Base-by-base conservation (phyloP, 768 basidiomycete species). In the Hydnomerulius pinastri region DNA sequence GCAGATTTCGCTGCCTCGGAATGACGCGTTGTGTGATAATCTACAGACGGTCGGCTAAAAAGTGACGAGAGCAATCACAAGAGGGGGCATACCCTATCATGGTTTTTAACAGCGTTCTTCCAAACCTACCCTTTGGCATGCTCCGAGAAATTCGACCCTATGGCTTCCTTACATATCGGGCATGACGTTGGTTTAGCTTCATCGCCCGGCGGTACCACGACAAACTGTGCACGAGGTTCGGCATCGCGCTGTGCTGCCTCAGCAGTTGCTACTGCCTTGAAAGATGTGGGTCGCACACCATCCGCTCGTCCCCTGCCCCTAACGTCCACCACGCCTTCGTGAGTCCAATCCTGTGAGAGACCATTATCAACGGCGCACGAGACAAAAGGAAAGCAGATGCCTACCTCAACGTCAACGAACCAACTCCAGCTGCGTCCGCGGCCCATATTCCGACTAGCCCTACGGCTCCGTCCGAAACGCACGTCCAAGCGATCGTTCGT, bases 121-220 rank as follows among this genome's bases (percentile, higher is more conserved):
- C 93, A 99, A 11, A 97, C 88, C 95, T 95, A 98, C 53, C 97
- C 96, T 73, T 98, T 97, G 53, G 94, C 93, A 42, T 97, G 94
- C 65, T 98, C 93, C 49, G 86, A 70, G 66, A 90, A 98, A 73
- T 97, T 97, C 56, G 86, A 83, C 75, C 92, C 90, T 68, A 98
- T 78, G 48, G 68, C 70, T 70, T 99, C 96, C 76, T 96, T 97
- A 82, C 97, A 99, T 59, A 99, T 90, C 21, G 94, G 93, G 76
- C 96, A 99, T 55, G 87, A 83, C 59, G 92, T 72, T 21, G 80
- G 73, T 62, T 86, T 87, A 47, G 91, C 89, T 65, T 93, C 92
- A 71, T 90, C 87, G 56, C 88, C 90, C 33, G 86, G 78, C 15
- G 94, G 94, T 30, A 96, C 90, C 60, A 91, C 83, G 58, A 98